Evolutionary conservation across 2,329 filamentous ascomycete species (phyloP), one percentile per base, ranked within the genome.

Genomic region (Fusarium tanahbumbuense): DNA sequence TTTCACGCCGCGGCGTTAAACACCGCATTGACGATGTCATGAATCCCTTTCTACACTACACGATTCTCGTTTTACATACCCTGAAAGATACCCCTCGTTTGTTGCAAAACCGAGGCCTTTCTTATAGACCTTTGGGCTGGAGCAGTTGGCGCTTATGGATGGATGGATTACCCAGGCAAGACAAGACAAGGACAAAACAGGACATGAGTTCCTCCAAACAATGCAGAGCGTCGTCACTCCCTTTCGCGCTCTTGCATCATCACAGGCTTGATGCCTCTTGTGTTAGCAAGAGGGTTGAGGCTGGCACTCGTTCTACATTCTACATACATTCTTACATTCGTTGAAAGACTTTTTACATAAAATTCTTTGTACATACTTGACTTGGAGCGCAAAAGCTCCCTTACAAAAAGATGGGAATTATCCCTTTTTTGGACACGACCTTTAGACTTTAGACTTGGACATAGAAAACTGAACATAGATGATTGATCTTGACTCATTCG

Each of bases 51-150:
- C 45, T 58, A 50, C 71, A 70, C 61, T 60, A 62, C 49, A 67
- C 73, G 61, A 62, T 60, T 69, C 57, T 64, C 60, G 60, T 74
- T 72, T 63, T 64, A 71, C 62, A 71, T 67, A 74, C 60, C 72
- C 71, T 70, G 67, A 71, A 68, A 75, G 73, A 78, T 78, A 77
- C 75, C 76, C 73, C 70, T 70, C 71, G 69, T 37, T 67, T 56
- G 59, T 71, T 67, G 56, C 67, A 61, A 55, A 64, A 68, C 55
- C 70, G 73, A 73, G 72, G 68, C 40, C 56, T 60, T 70, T 70
- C 54, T 62, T 70, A 71, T 73, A 75, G 68, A 73, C 67, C 52
- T 73, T 71, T 72, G 64, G 73, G 68, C 70, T 67, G 73, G 73
- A 75, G 70, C 70, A 70, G 70, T 58, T 45, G 73, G 73, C 73